Conservation (phyloP, 345 rosid genomes). For the Ricinus communis region DNA sequence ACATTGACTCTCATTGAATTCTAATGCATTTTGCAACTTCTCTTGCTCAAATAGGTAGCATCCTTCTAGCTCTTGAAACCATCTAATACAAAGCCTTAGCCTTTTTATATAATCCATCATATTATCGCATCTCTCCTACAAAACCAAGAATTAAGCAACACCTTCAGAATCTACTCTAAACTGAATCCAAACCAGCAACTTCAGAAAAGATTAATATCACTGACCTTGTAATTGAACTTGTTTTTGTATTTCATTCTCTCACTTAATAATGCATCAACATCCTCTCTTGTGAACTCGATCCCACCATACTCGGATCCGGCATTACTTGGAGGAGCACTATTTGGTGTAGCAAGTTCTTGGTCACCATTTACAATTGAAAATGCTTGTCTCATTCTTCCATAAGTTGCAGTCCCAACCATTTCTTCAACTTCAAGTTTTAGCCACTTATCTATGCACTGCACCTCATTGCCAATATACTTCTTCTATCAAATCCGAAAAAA, state of each 20-base stretch:
- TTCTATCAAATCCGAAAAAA: conserved; percentile 17
- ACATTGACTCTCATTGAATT: conserved; percentile 64
- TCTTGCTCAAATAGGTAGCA: conserved; percentile 81
- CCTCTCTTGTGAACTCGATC: conserved; percentile 47
- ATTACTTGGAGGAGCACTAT: conserved; percentile 41
- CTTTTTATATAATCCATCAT: conserved; percentile 91
- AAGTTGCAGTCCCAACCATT: conserved; percentile 37
- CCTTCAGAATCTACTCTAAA: conserved; percentile 16
- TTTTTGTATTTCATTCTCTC: conserved; percentile 43
- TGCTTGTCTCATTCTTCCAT: conserved; percentile 34
- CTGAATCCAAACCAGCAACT: conserved; percentile 6
- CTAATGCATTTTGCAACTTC: conserved; percentile 65
- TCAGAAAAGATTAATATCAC: conserved; percentile 2
- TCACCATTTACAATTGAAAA: conserved; percentile 35
- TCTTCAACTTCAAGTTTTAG: conserved; percentile 19
- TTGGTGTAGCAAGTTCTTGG: conserved; percentile 30
- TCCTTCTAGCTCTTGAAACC: conserved; percentile 96
- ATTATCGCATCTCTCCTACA: conserved; percentile 91
- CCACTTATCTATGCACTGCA: conserved; percentile 17
- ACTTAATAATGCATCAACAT: conserved; percentile 37
- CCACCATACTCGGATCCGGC: conserved; percentile 48
- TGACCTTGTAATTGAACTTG: conserved; percentile 81
- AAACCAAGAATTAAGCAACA: conserved; percentile 25
- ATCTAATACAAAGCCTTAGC: conserved; percentile 86
- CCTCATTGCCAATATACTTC: conserved; percentile 29